phyloP scores from a whole-genome alignment of 306 rosid genomes.

The Mucuna pruriens region DNA sequence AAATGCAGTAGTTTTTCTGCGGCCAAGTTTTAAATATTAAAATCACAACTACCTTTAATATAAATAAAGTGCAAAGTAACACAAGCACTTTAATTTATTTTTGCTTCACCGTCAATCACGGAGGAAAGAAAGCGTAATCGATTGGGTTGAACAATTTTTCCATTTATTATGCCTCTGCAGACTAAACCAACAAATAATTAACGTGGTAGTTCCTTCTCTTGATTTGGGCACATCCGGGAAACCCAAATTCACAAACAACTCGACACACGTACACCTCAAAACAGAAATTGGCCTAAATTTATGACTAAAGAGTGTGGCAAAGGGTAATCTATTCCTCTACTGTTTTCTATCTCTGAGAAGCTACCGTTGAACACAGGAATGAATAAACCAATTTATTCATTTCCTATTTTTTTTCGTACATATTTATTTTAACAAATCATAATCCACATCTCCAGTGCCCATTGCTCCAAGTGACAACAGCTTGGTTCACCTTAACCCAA shows the following conservation, averaged over 20 bases:
- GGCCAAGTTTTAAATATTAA: background rate
- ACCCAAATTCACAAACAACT: slow-evolving; percentile 18
- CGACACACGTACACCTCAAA: background rate
- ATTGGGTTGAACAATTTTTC: slow-evolving; percentile 1
- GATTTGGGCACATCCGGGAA: background rate
- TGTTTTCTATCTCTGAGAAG: background rate
- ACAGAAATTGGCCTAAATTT: background rate
- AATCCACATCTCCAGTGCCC: background rate
- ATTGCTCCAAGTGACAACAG: background rate
- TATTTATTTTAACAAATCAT: too few relatives aligned
- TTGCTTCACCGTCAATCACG: slow-evolving; percentile 32
- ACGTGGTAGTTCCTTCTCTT: background rate
- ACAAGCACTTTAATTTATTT: background rate
- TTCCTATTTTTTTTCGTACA: too few relatives aligned
- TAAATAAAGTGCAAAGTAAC: slow-evolving; percentile 34
- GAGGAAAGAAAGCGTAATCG: slow-evolving; percentile 16
- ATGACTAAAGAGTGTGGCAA: background rate
- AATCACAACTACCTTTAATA: background rate
- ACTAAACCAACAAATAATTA: background rate
- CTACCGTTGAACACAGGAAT: background rate
- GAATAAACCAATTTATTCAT: background rate
- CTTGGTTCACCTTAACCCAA: background rate
- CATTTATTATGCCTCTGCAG: slow-evolving; percentile 3
- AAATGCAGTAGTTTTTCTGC: slow-evolving; percentile 2
- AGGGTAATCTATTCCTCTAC: background rate